phyloP scores from a whole-genome alignment of 208 protist species.

The Herpetomonas muscarum region DNA sequence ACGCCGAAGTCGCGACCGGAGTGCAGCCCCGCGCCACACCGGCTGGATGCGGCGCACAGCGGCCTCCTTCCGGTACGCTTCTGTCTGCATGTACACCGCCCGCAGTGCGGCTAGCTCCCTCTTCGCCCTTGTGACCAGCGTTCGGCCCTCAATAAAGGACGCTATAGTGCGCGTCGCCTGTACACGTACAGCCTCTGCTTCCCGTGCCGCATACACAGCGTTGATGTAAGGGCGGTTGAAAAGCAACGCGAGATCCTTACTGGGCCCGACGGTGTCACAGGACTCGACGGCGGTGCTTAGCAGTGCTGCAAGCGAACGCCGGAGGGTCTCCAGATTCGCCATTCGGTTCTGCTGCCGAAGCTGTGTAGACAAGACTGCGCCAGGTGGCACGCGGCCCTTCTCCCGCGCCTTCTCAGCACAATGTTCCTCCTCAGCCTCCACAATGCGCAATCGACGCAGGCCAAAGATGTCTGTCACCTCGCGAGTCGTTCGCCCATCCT shows the following conservation, averaged over 20 bases:
- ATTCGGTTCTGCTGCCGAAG: too few species aligned
- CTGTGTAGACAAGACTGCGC: too few species aligned
- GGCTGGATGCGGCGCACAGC: slow-evolving; percentile 76
- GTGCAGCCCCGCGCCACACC: slow-evolving; percentile 73
- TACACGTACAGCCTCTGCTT: slow-evolving; percentile 7
- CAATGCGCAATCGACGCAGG: slow-evolving; percentile 2
- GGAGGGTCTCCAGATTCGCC: too few species aligned
- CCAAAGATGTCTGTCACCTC: too few species aligned
- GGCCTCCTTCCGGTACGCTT: slow-evolving; percentile 31
- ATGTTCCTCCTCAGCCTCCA: slow-evolving; percentile 13
- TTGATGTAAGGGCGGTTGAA: too few species aligned
- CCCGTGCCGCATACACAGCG: slow-evolving; percentile 1
- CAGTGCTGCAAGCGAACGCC: too few species aligned
- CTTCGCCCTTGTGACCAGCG: slow-evolving; percentile 23
- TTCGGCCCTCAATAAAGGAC: slow-evolving; percentile 22
- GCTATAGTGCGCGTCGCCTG: slow-evolving; percentile 22
- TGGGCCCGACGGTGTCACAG: too few species aligned
- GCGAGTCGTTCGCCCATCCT: too few species aligned
- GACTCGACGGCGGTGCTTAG: too few species aligned
- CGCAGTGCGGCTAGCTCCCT: slow-evolving; percentile 25
- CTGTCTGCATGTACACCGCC: slow-evolving; percentile 12
- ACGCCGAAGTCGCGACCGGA: slow-evolving; percentile 63
- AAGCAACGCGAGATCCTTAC: too few species aligned
- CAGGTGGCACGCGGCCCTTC: too few species aligned
- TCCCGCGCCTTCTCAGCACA: neutral